Evolutionary conservation across 2,329 filamentous ascomycete genomes (phyloP).

Genomic region (Sordariomycetes sp.): DNA sequence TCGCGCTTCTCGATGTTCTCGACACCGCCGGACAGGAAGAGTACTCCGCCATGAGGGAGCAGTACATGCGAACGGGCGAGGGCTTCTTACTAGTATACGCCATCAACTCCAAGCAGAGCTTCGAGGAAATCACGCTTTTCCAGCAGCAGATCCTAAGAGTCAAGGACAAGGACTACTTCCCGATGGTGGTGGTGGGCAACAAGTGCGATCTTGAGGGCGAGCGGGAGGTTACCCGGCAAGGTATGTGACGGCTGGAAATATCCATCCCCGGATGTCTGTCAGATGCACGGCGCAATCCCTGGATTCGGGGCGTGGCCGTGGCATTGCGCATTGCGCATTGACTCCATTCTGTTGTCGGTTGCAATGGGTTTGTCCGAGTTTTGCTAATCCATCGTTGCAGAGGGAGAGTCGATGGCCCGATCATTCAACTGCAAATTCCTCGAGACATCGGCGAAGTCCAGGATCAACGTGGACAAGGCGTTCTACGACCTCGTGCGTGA

Average conservation of each 20-base stretch:
- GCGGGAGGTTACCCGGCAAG: constrained; percentile 83
- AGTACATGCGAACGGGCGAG: constrained; percentile 99
- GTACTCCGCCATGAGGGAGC: constrained; percentile 98
- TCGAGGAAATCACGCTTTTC: constrained; percentile 97
- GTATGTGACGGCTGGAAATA: constrained; percentile 39
- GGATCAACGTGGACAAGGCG: constrained; percentile 95
- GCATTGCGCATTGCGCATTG: background rate
- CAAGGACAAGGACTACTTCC: constrained; percentile 99
- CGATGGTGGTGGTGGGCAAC: constrained; percentile 97
- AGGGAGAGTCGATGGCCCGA: constrained; percentile 78
- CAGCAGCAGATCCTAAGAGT: constrained; percentile 97
- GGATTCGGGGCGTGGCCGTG: background rate
- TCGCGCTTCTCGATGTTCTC: constrained; percentile 92
- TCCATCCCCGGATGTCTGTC: constrained; percentile 4
- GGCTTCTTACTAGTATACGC: constrained; percentile 97
- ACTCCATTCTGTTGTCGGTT: background rate
- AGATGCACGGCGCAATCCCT: background rate
- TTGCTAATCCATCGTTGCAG: constrained; percentile 32
- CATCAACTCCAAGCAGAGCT: constrained; percentile 93
- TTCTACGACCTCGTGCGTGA: constrained; percentile 98
- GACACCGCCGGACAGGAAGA: constrained; percentile 98
- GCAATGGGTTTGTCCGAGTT: constrained; percentile 1
- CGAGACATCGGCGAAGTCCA: constrained; percentile 96
- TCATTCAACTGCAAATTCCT: constrained; percentile 97
- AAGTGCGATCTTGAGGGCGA: constrained; percentile 97